A percentile compares a stretch with the other conserved stretches of the same genome.
Conservation (phyloP, 1,284 basidiomycete species). For the Gomphus bonarii region DNA sequence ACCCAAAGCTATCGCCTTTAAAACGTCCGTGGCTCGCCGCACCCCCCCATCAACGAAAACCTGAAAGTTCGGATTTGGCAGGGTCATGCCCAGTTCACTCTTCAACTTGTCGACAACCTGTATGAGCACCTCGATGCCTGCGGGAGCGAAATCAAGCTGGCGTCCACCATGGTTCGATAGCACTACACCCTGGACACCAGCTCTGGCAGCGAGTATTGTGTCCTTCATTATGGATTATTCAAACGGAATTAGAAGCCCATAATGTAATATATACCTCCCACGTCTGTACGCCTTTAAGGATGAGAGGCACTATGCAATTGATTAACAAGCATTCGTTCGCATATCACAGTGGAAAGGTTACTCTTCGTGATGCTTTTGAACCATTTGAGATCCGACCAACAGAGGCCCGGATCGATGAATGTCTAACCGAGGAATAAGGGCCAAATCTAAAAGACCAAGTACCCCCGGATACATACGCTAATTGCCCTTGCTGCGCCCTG, state of each 20-base stretch:
- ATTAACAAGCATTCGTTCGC: background rate
- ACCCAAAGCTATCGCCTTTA: constrained; percentile 89
- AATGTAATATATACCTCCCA: constrained; percentile 55
- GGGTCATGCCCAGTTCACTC: constrained; percentile 25
- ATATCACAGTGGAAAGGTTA: constrained; percentile 18
- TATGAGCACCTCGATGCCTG: constrained; percentile 82
- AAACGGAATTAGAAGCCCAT: background rate
- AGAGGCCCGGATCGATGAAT: constrained; percentile 87
- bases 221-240: constrained; percentile 35
- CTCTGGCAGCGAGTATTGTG: constrained; percentile 80
- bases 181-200: constrained; percentile 75
- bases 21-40: constrained; percentile 80
- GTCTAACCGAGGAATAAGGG: constrained; percentile 37
- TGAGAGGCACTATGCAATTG: constrained; percentile 64
- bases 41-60: constrained; percentile 92
- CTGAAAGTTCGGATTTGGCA: constrained; percentile 47
- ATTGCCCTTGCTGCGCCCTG: constrained; percentile 95
- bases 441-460: background rate
- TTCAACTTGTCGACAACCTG: constrained; percentile 76
- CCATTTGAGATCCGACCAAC: constrained; percentile 83
- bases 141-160: constrained; percentile 86
- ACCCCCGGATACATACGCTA: constrained; percentile 40
- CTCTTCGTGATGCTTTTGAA: constrained; percentile 85
- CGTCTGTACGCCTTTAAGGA: constrained; percentile 88
- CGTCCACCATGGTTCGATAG: constrained; percentile 90